Conservation (phyloP, 805 yeast species). For the Clavispora fructus region DNA sequence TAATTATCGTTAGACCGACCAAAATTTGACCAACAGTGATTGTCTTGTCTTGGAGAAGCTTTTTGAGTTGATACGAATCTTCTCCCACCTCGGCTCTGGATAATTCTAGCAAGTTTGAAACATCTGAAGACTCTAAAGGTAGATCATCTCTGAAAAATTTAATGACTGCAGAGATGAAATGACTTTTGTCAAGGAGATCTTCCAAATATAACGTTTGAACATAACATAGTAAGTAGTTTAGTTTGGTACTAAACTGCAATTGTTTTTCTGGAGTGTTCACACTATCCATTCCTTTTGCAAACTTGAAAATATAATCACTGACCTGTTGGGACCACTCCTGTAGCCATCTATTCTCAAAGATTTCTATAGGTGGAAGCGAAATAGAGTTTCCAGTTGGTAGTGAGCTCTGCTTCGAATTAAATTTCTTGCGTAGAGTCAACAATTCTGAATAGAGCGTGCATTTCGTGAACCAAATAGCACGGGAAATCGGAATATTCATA, state of each 20-base stretch:
- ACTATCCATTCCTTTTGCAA: conserved; percentile 36
- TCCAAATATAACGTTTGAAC: conserved; percentile 65
- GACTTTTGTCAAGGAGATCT: conserved; percentile 55
- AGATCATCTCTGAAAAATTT: conserved; percentile 40
- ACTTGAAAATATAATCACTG: conserved; percentile 50
- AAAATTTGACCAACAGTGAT: conserved; percentile 33
- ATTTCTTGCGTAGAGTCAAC: conserved; percentile 27
- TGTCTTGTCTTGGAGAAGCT: conserved; percentile 5
- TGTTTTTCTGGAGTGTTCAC: conserved; percentile 24
- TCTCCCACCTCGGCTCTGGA: conserved; percentile 17
- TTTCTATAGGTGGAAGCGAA: conserved; percentile 15
- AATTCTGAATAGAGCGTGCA: conserved; percentile 70
- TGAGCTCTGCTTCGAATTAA: conserved; percentile 16
- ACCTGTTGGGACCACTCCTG: conserved; percentile 90
- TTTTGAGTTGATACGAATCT: conserved; percentile 9
- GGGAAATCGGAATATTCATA: conserved; percentile 63
- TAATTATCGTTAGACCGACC: conserved; percentile 42
- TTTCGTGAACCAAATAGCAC: conserved; percentile 89
- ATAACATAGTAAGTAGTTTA: conserved; percentile 57
- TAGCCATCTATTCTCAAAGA: conserved; percentile 58
- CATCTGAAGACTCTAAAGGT: conserved; percentile 24
- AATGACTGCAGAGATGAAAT: conserved; percentile 61
- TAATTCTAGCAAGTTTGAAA: conserved; percentile 19
- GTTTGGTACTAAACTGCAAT: conserved; percentile 42
- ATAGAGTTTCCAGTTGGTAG: conserved; percentile 1